These are phyloP conservation scores for Triangularia verruculosa DNA, from an alignment of 2,329 filamentous ascomycete genomes.

Conservation along the genomic window DNA sequence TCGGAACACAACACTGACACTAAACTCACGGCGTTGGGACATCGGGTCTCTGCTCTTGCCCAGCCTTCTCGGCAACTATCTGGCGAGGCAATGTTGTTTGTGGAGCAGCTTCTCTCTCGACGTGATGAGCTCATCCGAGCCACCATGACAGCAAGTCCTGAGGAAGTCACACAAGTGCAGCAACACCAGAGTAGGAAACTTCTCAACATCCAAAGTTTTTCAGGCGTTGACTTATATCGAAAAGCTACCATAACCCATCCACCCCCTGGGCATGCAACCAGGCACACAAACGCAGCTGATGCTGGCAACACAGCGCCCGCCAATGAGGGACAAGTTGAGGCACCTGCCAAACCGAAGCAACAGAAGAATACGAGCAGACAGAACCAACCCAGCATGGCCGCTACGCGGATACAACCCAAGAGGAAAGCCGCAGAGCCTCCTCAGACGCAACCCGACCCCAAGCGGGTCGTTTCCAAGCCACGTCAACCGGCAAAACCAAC, in stretches of 20 bases:
- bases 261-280: background rate
- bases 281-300: background rate
- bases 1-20: slow-evolving; percentile 3
- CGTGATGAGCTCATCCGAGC: background rate
- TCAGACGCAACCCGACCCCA: background rate
- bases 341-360: background rate
- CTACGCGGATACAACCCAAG: background rate
- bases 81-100: background rate
- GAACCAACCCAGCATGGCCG: background rate
- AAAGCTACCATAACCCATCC: background rate
- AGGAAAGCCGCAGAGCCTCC: slow-evolving; percentile 1
- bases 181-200: background rate
- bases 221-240: background rate
- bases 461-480: background rate
- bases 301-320: background rate
- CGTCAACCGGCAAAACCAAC: background rate
- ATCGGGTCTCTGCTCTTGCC: background rate
- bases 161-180: background rate
- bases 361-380: background rate
- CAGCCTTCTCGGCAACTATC: background rate
- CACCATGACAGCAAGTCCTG: background rate
- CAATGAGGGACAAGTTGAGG: background rate
- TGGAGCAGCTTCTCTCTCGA: slow-evolving; percentile 1
- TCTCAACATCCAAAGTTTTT: background rate
- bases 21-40: slow-evolving; percentile 20